Evolutionary conservation across 805 yeast species (phyloP).

Genomic region (Lachancea thermotolerans): DNA sequence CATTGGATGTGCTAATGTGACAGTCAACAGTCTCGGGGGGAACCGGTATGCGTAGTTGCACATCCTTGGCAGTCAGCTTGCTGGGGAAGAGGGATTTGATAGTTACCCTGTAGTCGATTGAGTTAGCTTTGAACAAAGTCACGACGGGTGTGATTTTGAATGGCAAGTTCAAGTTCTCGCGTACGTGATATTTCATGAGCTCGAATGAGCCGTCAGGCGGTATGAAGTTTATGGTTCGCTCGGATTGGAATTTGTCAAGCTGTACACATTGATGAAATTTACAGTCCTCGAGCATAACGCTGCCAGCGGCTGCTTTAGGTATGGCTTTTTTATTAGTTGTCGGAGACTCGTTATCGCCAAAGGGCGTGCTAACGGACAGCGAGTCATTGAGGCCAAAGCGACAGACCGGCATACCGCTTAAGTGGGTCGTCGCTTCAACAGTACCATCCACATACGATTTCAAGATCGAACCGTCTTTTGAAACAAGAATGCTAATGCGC

Average conservation of each 20-base stretch:
- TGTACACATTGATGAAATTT: conserved; percentile 86
- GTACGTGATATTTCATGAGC: conserved; percentile 64
- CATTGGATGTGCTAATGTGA: conserved; percentile 42
- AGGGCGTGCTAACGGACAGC: conserved; percentile 5
- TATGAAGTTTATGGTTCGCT: conserved; percentile 58
- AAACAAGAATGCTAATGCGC: conserved; percentile 61
- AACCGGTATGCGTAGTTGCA: conserved; percentile 58
- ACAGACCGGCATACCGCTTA: conserved; percentile 81
- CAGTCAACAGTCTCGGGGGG: conserved; percentile 55
- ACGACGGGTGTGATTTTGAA: conserved; percentile 57
- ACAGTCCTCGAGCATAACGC: conserved; percentile 62
- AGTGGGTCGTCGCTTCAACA: conserved; percentile 59
- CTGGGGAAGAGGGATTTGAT: conserved; percentile 55
- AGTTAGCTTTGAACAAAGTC: conserved; percentile 37
- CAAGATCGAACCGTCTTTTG: conserved; percentile 55
- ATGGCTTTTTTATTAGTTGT: conserved; percentile 27
- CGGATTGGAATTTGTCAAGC: conserved; percentile 57
- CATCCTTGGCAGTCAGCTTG: conserved; percentile 56
- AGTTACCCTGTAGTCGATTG: conserved; percentile 51
- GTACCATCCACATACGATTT: conserved; percentile 72
- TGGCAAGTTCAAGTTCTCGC: conserved; percentile 60
- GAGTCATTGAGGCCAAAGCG: conserved; percentile 69
- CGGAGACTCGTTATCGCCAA: conserved; percentile 13
- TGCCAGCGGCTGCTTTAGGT: conserved; percentile 40
- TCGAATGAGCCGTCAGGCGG: conserved; percentile 90